Evolutionary conservation across 352 stramenopile genomes (phyloP).

Genomic region (Phytophthora meadii): DNA sequence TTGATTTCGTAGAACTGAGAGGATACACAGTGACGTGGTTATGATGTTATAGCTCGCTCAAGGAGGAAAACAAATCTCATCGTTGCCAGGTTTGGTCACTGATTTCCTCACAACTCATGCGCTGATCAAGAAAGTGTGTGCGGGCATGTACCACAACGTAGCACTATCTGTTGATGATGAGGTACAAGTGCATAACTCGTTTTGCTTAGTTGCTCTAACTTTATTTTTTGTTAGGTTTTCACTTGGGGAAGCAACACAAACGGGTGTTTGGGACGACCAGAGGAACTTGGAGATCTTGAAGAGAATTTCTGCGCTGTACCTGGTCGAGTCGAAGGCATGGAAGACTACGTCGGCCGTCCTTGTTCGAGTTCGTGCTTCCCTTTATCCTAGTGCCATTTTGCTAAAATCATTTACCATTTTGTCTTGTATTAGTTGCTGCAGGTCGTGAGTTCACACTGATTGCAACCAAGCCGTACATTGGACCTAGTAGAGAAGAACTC

Average conservation of each 20-base stretch:
- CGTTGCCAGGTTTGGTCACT: constrained; percentile 74
- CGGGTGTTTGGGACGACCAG: constrained; percentile 83
- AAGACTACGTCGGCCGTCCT: constrained; percentile 70
- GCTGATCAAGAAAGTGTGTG: constrained; percentile 86
- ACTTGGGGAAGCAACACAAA: constrained; percentile 95
- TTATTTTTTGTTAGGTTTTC: constrained; percentile 66
- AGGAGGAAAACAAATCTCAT: constrained; percentile 74
- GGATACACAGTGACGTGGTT: not conserved
- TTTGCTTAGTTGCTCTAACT: not conserved
- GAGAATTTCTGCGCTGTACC: constrained; percentile 86
- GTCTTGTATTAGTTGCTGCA: constrained; percentile 70
- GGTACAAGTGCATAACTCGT: constrained; percentile 23
- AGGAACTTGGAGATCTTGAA: constrained; percentile 74
- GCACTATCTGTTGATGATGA: constrained; percentile 92
- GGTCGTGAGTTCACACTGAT: constrained; percentile 93
- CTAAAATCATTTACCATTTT: not conserved
- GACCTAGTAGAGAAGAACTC: constrained; percentile 75
- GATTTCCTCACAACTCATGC: constrained; percentile 85
- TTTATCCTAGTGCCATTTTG: not conserved
- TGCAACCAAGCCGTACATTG: constrained; percentile 94
- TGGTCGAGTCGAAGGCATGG: constrained; percentile 74
- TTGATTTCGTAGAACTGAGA: too few species aligned
- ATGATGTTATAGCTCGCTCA: constrained; percentile 60
- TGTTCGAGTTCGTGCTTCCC: constrained; percentile 61
- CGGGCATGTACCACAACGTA: constrained; percentile 92